Percentiles rank a stretch among this genome's conserved stretches.
These are phyloP conservation scores for Lenzites betulinus DNA, from an alignment of 768 basidiomycete species.

Conservation along the genomic window DNA sequence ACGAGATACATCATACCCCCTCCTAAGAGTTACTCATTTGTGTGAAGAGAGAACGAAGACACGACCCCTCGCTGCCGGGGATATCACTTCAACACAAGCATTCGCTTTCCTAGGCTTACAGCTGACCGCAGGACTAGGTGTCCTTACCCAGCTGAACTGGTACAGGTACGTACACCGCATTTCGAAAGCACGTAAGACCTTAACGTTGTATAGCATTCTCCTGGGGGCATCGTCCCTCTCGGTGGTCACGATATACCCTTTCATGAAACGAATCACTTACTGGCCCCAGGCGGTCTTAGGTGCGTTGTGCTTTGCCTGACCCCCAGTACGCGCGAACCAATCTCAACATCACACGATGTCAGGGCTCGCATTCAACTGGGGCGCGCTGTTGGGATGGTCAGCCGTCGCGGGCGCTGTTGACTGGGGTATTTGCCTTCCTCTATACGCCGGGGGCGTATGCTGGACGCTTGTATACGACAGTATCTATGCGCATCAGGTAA, in stretches of 20 bases:
- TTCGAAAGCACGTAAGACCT: no score
- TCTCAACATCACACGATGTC: no score
- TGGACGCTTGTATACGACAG: slow-evolving; percentile 99
- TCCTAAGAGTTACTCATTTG: neutral
- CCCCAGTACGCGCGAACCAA: no score
- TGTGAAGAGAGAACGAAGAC: slow-evolving; percentile 77
- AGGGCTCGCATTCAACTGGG: slow-evolving; percentile 99
- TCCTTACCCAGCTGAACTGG: slow-evolving; percentile 90
- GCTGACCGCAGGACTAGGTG: slow-evolving; percentile 77
- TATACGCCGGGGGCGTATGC: slow-evolving; percentile 86
- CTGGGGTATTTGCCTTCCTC: slow-evolving; percentile 81
- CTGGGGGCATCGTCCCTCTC: slow-evolving; percentile 91
- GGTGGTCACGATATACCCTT: slow-evolving; percentile 85
- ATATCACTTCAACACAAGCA: slow-evolving; percentile 75
- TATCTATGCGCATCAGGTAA: slow-evolving; percentile 95
- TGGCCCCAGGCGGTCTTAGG: slow-evolving; percentile 98
- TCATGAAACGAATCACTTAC: slow-evolving; percentile 96
- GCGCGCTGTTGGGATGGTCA: slow-evolving; percentile 93
- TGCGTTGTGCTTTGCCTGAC: no score
- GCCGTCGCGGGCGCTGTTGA: slow-evolving; percentile 81
- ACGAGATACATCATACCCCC: neutral
- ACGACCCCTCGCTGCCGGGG: slow-evolving; percentile 86
- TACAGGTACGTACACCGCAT: slow-evolving; percentile 66
- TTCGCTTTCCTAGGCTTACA: slow-evolving; percentile 81
- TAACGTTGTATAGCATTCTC: slow-evolving; percentile 59